These are phyloP conservation scores for Posidonia australis DNA, from an alignment of 106 monocot species.

Conservation along the genomic window DNA sequence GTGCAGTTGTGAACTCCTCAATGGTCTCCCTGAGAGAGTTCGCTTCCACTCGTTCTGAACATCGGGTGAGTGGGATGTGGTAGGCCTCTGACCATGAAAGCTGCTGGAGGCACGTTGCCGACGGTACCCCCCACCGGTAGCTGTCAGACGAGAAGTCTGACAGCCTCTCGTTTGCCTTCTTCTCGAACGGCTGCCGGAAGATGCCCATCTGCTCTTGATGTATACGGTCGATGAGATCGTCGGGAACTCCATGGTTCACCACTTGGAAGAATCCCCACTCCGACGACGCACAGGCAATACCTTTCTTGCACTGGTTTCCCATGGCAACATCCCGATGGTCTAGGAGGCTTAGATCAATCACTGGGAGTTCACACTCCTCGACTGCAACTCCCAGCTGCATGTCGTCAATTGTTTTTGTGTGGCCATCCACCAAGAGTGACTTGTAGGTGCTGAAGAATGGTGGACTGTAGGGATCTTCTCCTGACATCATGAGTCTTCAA, in stretches of 20 bases:
- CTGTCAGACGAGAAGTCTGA: conserved; percentile 26
- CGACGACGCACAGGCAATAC: conserved; percentile 29
- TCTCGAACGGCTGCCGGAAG: conserved; percentile 40
- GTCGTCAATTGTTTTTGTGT: neutral
- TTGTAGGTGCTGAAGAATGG: conserved; percentile 39
- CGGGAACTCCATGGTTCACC: conserved; percentile 36
- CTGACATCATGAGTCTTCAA: neutral
- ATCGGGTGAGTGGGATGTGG: conserved; percentile 22
- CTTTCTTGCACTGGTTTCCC: conserved; percentile 18
- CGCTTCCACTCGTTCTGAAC: neutral
- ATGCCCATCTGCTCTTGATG: conserved; percentile 14
- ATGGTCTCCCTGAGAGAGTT: conserved; percentile 15
- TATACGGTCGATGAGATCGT: conserved; percentile 15
- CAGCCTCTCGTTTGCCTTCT: conserved; percentile 25
- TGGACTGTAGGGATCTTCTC: conserved; percentile 11
- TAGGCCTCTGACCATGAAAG: conserved; percentile 63
- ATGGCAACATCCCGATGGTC: neutral
- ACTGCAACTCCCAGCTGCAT: neutral
- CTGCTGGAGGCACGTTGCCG: conserved; percentile 30
- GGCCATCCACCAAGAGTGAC: conserved; percentile 16
- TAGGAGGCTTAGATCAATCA: conserved; percentile 34
- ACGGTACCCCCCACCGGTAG: conserved; percentile 56
- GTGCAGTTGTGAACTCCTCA: conserved; percentile 19
- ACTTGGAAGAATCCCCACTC: conserved; percentile 65
- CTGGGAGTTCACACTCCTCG: conserved; percentile 27